Evolutionary conservation across 257 asterid genomes (phyloP).

Genomic region (Forsythia viridissima): DNA sequence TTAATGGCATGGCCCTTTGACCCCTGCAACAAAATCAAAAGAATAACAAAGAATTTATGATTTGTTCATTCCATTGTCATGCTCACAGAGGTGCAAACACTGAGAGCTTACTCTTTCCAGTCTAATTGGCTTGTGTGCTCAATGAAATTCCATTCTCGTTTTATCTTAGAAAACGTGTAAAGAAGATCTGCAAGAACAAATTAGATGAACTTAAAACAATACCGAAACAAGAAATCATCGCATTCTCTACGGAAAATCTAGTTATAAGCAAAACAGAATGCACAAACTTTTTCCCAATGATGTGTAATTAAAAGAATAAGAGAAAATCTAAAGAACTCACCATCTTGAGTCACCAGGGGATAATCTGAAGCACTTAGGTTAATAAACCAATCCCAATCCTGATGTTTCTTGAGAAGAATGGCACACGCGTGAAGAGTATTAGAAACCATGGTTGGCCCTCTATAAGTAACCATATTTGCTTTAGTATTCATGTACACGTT

Average conservation of each 20-base stretch:
- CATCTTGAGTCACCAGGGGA: constrained; percentile 67
- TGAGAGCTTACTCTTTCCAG: constrained; percentile 74
- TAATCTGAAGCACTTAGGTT: constrained; percentile 68
- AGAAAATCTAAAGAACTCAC: constrained; percentile 34
- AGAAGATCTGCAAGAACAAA: constrained; percentile 68
- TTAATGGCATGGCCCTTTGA: constrained; percentile 82
- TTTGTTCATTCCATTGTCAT: neutral
- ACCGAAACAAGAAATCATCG: neutral
- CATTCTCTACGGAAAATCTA: neutral
- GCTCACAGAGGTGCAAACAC: neutral
- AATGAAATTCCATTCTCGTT: constrained; percentile 58
- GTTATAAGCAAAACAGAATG: neutral
- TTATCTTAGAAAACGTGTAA: constrained; percentile 49
- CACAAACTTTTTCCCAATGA: neutral
- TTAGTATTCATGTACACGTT: constrained; percentile 52
- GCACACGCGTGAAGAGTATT: neutral
- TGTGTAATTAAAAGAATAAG: neutral
- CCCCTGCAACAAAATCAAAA: constrained; percentile 40
- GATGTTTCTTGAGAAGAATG: constrained; percentile 27
- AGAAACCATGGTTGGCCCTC: constrained; percentile 63
- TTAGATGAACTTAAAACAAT: neutral
- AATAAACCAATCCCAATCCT: constrained; percentile 75
- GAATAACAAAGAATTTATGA: neutral
- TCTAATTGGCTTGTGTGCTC: constrained; percentile 74
- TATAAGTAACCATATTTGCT: constrained; percentile 66